These are phyloP conservation scores for Aspergillus hortae DNA, from an alignment of 2,329 filamentous ascomycete genomes.

Conservation along the genomic window DNA sequence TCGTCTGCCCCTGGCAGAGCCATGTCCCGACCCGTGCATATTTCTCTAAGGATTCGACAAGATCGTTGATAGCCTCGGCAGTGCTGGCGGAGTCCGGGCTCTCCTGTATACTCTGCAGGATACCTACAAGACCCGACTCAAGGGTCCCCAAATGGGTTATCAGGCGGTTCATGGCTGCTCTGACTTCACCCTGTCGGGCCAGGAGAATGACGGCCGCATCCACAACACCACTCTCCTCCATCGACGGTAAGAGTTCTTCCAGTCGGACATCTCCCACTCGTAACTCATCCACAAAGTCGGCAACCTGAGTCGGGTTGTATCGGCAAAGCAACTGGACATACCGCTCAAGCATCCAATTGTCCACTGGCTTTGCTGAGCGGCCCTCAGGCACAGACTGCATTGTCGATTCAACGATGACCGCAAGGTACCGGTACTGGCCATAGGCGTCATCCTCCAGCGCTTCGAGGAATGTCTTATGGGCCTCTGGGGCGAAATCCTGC, in stretches of 20 bases:
- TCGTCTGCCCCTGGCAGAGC: slow-evolving; percentile 85
- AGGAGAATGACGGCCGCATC: slow-evolving; percentile 91
- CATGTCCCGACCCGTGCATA: slow-evolving; percentile 92
- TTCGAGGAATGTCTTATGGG: slow-evolving; percentile 65
- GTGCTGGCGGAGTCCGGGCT: slow-evolving; percentile 56
- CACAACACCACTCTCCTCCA: slow-evolving; percentile 85
- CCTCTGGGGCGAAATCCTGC: slow-evolving; percentile 56
- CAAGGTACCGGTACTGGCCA: slow-evolving; percentile 72
- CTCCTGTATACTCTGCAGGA: slow-evolving; percentile 61
- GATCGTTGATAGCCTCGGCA: slow-evolving; percentile 65
- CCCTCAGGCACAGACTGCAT: slow-evolving; percentile 34
- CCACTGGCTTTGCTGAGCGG: slow-evolving; percentile 29
- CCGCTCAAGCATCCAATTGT: slow-evolving; percentile 67
- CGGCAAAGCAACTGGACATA: slow-evolving; percentile 91
- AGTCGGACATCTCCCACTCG: slow-evolving; percentile 75
- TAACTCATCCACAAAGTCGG: slow-evolving; percentile 74
- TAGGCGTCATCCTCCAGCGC: slow-evolving; percentile 59
- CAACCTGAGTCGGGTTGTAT: slow-evolving; percentile 77
- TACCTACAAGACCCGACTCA: slow-evolving; percentile 70
- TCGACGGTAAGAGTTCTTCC: slow-evolving; percentile 74
- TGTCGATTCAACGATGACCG: slow-evolving; percentile 68
- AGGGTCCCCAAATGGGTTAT: slow-evolving; percentile 76
- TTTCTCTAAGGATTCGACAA: slow-evolving; percentile 77
- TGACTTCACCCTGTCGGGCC: slow-evolving; percentile 79
- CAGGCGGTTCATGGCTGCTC: slow-evolving; percentile 78